phyloP scores from a whole-genome alignment of 306 rosid species.

The Hippophae rhamnoides region DNA sequence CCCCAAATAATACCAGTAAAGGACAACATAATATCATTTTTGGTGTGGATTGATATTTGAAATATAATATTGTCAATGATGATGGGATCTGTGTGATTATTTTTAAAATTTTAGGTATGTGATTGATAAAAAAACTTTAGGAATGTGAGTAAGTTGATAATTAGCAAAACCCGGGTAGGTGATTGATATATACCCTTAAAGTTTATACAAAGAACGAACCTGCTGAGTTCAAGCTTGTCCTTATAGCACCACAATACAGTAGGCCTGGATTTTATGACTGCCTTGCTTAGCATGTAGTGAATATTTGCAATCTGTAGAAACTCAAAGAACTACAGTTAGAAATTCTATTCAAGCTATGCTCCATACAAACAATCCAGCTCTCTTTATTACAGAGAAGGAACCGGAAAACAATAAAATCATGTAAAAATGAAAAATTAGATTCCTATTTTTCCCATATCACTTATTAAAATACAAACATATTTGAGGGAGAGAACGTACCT shows the following conservation, averaged over 20 bases:
- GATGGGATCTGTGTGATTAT: too few species aligned
- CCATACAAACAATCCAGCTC: neutral
- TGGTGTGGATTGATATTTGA: too few species aligned
- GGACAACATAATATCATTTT: too few species aligned
- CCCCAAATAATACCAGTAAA: too few species aligned
- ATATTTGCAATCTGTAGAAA: slow-evolving; percentile 71
- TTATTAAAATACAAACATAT: too few species aligned
- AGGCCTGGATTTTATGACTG: slow-evolving; percentile 65
- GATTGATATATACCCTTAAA: neutral
- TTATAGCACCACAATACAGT: slow-evolving; percentile 85
- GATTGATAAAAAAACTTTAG: too few species aligned
- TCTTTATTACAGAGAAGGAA: neutral
- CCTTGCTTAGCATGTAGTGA: slow-evolving; percentile 80
- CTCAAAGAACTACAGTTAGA: neutral
- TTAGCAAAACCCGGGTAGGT: too few species aligned
- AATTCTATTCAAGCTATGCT: neutral
- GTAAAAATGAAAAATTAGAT: neutral
- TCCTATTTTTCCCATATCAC: too few species aligned
- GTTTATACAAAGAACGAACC: slow-evolving; percentile 23
- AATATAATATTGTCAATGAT: too few species aligned
- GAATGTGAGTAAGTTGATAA: too few species aligned
- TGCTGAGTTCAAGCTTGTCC: slow-evolving; percentile 91
- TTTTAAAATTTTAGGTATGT: too few species aligned
- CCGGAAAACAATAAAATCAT: neutral
- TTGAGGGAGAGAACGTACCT: slow-evolving; percentile 27